Base-by-base conservation (phyloP, 23 red algal species). In the Agarophyton chilense region DNA sequence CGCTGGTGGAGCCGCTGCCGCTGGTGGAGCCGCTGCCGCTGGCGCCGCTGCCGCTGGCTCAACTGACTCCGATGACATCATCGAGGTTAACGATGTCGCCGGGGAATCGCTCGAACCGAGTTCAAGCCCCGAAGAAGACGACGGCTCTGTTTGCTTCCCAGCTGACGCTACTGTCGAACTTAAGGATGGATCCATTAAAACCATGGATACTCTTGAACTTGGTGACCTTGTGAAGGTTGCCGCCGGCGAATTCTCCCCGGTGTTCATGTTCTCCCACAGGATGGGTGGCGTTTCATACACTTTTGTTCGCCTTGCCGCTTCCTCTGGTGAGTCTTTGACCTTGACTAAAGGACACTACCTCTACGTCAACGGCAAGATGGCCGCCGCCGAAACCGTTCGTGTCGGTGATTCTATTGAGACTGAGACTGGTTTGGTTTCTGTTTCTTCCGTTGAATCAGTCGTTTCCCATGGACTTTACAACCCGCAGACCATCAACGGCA, bases 201-300 rank as follows among this genome's bases (percentile, higher is more conserved):
- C 49, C 10, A 95, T 95, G 83, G 75, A 62, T 24, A 6, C 11
- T 24, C 60, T 95, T 73, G 73, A 55, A 38, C 31, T 95, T 61
- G 92, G 92, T 41, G 92, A 95, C 81, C 68, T 52, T 41, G 92
- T 95, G 21, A 91, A 91, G 77, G 88, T 91, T 82, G 88, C 57
- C 50, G 14, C 77, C 28, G 83, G 66, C n/a, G 58, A 45, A 46
- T 89, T 82, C 83, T 89, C 83, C 25, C 56, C 56, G n/a, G 83
- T 94, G 21, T 94, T 89, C 75, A 89, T 94, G 82, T 94, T 94
- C 65, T 82, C 83, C 6, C 92, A 89, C 89, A 92, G 72, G 53
- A 81, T 78, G 51, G 43, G 52, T 49, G 31, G 21, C 52, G 67
- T 58, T 40, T 43, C 50, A 24, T 70, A 87, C 53, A 70, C 77